phyloP scores from a whole-genome alignment of 2,329 filamentous ascomycete species.

The Aphanocladium album region DNA sequence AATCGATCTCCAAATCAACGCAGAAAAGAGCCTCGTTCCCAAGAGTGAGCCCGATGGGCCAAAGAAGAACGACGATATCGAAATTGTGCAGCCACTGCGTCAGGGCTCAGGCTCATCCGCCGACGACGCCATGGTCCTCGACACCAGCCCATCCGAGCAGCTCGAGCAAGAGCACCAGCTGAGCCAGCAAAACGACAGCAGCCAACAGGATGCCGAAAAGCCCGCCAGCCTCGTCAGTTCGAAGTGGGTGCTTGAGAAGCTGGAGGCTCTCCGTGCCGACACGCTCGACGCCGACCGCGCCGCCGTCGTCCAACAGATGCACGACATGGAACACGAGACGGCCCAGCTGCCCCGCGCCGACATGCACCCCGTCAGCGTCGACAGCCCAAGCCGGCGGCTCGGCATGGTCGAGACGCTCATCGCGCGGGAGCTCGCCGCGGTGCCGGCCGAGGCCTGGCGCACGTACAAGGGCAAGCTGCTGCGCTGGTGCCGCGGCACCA shows the following conservation, averaged over 20 bases:
- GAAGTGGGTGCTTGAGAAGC: background rate
- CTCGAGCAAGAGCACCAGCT: background rate
- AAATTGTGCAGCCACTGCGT: background rate
- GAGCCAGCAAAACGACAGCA: background rate
- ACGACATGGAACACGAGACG: background rate
- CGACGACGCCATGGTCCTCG: background rate
- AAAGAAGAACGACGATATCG: background rate
- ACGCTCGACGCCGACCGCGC: background rate
- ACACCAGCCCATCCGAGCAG: background rate
- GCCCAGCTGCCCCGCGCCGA: background rate
- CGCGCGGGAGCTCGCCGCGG: slow-evolving; percentile 5
- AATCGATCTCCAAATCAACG: background rate
- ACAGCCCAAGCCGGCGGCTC: background rate
- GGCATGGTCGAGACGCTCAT: background rate
- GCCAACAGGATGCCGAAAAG: background rate
- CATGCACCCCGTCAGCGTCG: background rate
- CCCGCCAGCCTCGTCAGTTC: background rate
- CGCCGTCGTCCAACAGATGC: background rate
- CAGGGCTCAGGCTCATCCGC: background rate
- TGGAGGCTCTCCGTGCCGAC: background rate
- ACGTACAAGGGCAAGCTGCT: slow-evolving; percentile 21
- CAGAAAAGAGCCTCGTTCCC: background rate
- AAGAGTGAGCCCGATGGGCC: background rate
- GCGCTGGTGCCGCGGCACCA: slow-evolving; percentile 14
- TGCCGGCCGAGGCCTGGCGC: slow-evolving; percentile 20